phyloP scores from a whole-genome alignment of 2,329 filamentous ascomycete genomes.

The Colletotrichum tabaci region DNA sequence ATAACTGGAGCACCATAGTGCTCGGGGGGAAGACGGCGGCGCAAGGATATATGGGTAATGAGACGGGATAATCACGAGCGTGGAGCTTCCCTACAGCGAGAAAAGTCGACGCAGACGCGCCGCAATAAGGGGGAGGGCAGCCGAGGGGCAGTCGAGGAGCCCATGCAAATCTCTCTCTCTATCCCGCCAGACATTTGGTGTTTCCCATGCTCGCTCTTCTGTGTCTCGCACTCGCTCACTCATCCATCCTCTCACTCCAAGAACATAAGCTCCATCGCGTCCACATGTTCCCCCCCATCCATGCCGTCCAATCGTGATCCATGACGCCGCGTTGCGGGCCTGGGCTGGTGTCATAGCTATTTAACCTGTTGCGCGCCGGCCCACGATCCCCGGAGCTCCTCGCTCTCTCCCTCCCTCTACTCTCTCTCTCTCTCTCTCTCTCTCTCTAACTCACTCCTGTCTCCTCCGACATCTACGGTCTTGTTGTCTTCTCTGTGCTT shows the following conservation, averaged over 20 bases:
- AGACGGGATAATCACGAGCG: conserved; percentile 9
- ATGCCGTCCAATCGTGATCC: conserved; percentile 32
- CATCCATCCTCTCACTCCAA: conserved; percentile 5
- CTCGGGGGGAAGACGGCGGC: conserved; percentile 2
- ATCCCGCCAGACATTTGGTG: not conserved
- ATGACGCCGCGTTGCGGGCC: conserved; percentile 18
- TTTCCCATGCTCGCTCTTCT: not conserved
- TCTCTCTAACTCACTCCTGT: not conserved
- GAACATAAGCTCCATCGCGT: conserved; percentile 8
- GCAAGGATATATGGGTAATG: conserved; percentile 29
- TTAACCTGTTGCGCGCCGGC: conserved; percentile 34
- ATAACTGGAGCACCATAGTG: conserved; percentile 7
- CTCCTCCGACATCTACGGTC: not conserved
- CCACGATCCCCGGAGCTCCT: conserved; percentile 16
- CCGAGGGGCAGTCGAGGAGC: not conserved
- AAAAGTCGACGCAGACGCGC: conserved; percentile 17
- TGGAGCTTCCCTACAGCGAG: conserved; percentile 15
- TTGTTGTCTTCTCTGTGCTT: not conserved
- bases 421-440: not conserved
- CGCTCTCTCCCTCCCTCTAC: not conserved
- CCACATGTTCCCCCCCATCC: conserved; percentile 10
- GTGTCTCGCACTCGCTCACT: conserved; percentile 1
- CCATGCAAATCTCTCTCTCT: too few relatives aligned
- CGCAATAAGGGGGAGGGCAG: conserved; percentile 23
- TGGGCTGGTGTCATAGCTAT: conserved; percentile 14